Evolutionary conservation across 2,329 filamentous ascomycete genomes (phyloP).

Genomic region (Trichoderma lentiforme): DNA sequence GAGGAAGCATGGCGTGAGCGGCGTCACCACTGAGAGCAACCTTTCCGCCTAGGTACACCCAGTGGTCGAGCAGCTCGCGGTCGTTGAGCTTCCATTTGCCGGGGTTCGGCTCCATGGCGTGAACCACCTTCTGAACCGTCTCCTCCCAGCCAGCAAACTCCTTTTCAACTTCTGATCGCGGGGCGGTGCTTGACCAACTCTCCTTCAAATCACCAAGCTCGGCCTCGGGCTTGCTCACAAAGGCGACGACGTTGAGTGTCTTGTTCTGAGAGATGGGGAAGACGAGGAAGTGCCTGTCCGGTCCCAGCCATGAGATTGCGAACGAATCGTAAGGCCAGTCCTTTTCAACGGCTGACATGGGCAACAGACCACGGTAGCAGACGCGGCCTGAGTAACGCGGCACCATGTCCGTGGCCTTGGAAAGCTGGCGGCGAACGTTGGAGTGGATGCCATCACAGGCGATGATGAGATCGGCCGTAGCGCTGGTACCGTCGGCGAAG

Average conservation of each 20-base stretch:
- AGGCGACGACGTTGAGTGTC: constrained; percentile 5
- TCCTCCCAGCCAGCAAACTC: constrained; percentile 11
- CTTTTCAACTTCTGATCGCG: not conserved
- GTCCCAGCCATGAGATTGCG: constrained; percentile 2
- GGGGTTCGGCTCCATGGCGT: not conserved
- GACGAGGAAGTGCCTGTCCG: constrained; percentile 4
- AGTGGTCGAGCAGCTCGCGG: constrained; percentile 2
- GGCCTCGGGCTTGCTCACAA: not conserved
- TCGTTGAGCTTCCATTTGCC: constrained; percentile 15
- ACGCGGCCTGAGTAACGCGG: constrained; percentile 5
- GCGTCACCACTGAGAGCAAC: constrained; percentile 5
- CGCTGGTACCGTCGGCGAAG: constrained; percentile 5
- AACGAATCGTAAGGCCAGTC: constrained; percentile 9
- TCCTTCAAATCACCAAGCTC: not conserved
- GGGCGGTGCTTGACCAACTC: constrained; percentile 6
- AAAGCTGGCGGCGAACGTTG: not conserved
- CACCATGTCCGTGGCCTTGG: not conserved
- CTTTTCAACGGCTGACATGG: not conserved
- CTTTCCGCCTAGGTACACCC: not conserved
- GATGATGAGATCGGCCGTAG: not conserved
- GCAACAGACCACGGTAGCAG: constrained; percentile 6
- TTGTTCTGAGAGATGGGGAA: constrained; percentile 14
- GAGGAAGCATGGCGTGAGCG: constrained; percentile 13
- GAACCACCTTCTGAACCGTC: constrained; percentile 9
- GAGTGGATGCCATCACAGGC: constrained; percentile 13